These are phyloP conservation scores for Ganoderma resinaceum DNA, from an alignment of 1,284 basidiomycete species.

Conservation along the genomic window DNA sequence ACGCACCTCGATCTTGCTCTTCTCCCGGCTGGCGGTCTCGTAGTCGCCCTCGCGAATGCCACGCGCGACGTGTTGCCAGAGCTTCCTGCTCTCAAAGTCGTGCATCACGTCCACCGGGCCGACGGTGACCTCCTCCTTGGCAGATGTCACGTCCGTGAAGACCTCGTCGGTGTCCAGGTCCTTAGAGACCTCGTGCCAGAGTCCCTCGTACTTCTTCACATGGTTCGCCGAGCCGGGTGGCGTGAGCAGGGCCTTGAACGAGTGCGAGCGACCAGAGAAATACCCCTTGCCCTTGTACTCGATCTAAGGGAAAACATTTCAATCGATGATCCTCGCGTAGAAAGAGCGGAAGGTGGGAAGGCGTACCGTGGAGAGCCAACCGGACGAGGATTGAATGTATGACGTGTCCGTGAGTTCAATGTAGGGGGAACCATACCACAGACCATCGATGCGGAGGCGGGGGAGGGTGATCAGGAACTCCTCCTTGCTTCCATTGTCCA, in stretches of 20 bases:
- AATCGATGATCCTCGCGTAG: neutral
- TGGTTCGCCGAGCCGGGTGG: slow-evolving; percentile 48
- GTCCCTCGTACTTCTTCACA: slow-evolving; percentile 80
- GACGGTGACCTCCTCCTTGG: slow-evolving; percentile 81
- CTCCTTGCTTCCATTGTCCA: slow-evolving; percentile 65
- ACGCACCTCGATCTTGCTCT: slow-evolving; percentile 89
- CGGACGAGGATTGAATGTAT: slow-evolving; percentile 85
- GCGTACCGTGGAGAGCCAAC: slow-evolving; percentile 68
- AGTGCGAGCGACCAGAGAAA: slow-evolving; percentile 86
- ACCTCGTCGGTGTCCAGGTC: slow-evolving; percentile 52
- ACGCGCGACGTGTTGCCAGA: slow-evolving; percentile 90
- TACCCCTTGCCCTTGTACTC: slow-evolving; percentile 97
- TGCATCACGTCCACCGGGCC: slow-evolving; percentile 66
- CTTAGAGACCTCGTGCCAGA: slow-evolving; percentile 84
- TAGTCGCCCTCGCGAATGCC: slow-evolving; percentile 94
- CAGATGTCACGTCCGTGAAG: slow-evolving; percentile 70
- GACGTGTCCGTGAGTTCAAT: slow-evolving; percentile 90
- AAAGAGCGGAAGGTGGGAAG: neutral
- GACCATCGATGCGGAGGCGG: slow-evolving; percentile 57
- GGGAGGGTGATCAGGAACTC: slow-evolving; percentile 94
- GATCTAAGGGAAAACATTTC: slow-evolving; percentile 54
- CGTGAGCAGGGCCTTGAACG: slow-evolving; percentile 85
- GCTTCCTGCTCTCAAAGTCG: slow-evolving; percentile 86
- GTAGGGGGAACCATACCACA: slow-evolving; percentile 77
- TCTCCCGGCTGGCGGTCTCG: slow-evolving; percentile 89